Base-by-base conservation (phyloP, 176 grass and related monocot species). In the Zoysia pacifica region DNA sequence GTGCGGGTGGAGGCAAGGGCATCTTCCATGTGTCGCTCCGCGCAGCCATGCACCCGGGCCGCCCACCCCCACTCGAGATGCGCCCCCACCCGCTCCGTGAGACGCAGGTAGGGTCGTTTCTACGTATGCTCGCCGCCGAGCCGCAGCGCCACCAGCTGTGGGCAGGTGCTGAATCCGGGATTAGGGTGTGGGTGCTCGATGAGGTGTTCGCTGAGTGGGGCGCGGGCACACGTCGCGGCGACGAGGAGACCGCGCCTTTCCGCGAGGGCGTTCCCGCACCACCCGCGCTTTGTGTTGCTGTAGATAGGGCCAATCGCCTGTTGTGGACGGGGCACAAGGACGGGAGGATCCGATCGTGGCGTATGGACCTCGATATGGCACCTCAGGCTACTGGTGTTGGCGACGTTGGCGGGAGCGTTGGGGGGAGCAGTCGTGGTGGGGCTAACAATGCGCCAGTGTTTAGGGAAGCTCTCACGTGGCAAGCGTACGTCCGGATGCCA, bases 271-370 rank as follows among this genome's bases (percentile, higher is more conserved):
- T 80, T 52, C 81, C 74, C n/a, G 84, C 91, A 11, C 89, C 76
- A 8, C 77, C 95, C 51, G 90, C 93, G 69, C 86, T 94, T 52
- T 97, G 92, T 78, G 75, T 94, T 67, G 87, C 66, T 62, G 86
- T 89, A n/a, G 95, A 97, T 58, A 82, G 59, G 62, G 92, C 95
- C n/a, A 89, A 77, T 50, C 80, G 83, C 4, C 82, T 97, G 72
- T 80, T 97, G 6, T 97, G 95, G 92, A 94, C 89, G 38, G 95
- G 95, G 8, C 90, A 97, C 63, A 97, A 93, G 89, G 95, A 97
- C 70, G 92, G 91, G 28, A 94, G 89, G 89, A 91, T 97, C 71
- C 80, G 88, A 48, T 93, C 92, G 2, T 97, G 95, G 95, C 91
- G 83, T 65, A 91, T 93, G 81, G 87, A 97, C 72, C 71, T 73